Evolutionary conservation across 495 filamentous ascomycete genomes (phyloP).

Genomic region (Tuber brumale): DNA sequence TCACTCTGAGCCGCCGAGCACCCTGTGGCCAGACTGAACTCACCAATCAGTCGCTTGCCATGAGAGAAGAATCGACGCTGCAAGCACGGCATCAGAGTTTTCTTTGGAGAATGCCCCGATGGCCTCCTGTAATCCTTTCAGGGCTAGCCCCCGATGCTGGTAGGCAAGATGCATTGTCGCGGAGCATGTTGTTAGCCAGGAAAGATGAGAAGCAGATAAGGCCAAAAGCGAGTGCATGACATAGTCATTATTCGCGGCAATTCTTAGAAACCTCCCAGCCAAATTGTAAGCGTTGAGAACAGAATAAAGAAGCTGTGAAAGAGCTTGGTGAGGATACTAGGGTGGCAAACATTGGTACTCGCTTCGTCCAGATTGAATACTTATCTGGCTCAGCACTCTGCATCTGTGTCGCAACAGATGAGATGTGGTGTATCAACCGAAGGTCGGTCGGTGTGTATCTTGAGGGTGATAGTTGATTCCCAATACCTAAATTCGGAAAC

Average conservation of each 20-base stretch:
- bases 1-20: constrained; percentile 16
- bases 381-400: constrained; percentile 65
- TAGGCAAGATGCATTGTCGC: constrained; percentile 78
- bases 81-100: constrained; percentile 86
- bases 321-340: constrained; percentile 11
- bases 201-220: constrained; percentile 84
- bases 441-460: constrained; percentile 67
- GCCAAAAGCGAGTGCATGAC: constrained; percentile 89
- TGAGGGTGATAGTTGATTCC: constrained; percentile 57
- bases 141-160: constrained; percentile 73
- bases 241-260: constrained; percentile 72
- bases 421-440: constrained; percentile 84
- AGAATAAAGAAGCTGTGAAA: constrained; percentile 42
- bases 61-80: constrained; percentile 83
- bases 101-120: constrained; percentile 76
- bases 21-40: constrained; percentile 44
- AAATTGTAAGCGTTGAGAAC: constrained; percentile 26
- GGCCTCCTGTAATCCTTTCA: constrained; percentile 81
- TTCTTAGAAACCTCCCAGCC: constrained; percentile 65
- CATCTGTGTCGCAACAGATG: constrained; percentile 76
- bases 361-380: constrained; percentile 84
- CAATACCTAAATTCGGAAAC: constrained; percentile 72
- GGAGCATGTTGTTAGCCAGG: constrained; percentile 73
- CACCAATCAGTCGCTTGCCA: constrained; percentile 98
- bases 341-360: constrained; percentile 70